A percentile compares a stretch with the other conserved stretches of the same genome.
Evolutionary conservation across 192 early-diverging fungal genomes (phyloP).

Genomic region (Coemansia sp.): DNA sequence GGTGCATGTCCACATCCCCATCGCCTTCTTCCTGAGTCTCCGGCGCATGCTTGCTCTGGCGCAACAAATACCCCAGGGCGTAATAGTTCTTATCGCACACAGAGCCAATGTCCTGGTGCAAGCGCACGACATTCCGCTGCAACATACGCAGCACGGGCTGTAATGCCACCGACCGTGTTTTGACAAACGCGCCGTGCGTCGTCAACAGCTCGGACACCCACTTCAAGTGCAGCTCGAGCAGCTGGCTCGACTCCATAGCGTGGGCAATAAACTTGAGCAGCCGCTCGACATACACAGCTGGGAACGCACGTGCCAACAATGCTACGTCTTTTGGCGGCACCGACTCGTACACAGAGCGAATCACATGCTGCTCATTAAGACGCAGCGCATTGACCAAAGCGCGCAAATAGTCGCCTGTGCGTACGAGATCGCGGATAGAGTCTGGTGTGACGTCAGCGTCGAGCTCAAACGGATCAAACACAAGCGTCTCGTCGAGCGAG

Average conservation of each 20-base stretch:
- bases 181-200: slow-evolving; percentile 75
- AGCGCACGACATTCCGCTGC: slow-evolving; percentile 65
- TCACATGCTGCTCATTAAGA: slow-evolving; percentile 80
- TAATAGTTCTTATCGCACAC: slow-evolving; percentile 54
- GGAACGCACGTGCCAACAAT: slow-evolving; percentile 77
- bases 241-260: slow-evolving; percentile 76
- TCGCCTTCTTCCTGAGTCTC: slow-evolving; percentile 24
- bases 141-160: slow-evolving; percentile 77
- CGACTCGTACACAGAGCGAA: slow-evolving; percentile 73
- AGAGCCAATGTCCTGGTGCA: slow-evolving; percentile 54
- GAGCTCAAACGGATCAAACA: slow-evolving; percentile 98
- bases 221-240: slow-evolving; percentile 83
- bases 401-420: slow-evolving; percentile 76
- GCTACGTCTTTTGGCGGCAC: slow-evolving; percentile 76
- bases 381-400: slow-evolving; percentile 92
- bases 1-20: slow-evolving; percentile 23
- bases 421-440: slow-evolving; percentile 72
- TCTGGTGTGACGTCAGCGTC: slow-evolving; percentile 95
- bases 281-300: slow-evolving; percentile 81
- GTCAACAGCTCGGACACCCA: slow-evolving; percentile 78
- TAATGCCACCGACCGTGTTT: slow-evolving; percentile 61
- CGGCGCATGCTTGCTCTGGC: slow-evolving; percentile 36
- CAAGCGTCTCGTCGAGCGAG: slow-evolving; percentile 85
- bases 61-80: slow-evolving; percentile 36
- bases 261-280: slow-evolving; percentile 80